These are phyloP conservation scores for Parathielavia hyrcaniae DNA, from an alignment of 495 filamentous ascomycete species.

Conservation along the genomic window DNA sequence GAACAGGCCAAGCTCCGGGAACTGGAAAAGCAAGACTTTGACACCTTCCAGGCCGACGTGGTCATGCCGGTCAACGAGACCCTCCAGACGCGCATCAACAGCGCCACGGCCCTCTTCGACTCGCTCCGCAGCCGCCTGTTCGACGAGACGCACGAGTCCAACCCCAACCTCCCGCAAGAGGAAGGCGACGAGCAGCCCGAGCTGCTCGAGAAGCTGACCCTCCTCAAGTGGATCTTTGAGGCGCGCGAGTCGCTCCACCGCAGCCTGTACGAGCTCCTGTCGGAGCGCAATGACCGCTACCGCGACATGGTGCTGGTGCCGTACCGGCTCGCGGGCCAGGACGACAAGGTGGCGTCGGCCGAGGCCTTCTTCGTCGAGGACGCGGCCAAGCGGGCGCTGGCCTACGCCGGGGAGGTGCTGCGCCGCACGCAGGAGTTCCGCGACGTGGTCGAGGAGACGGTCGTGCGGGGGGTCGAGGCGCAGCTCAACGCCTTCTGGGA, in stretches of 20 bases:
- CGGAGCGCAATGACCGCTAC: constrained; percentile 79
- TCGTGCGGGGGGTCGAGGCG: constrained; percentile 78
- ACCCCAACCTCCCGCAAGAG: constrained; percentile 79
- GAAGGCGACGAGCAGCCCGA: constrained; percentile 95
- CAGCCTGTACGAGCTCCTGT: constrained; percentile 74
- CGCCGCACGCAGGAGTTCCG: constrained; percentile 72
- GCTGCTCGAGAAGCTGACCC: constrained; percentile 84
- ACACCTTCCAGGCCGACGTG: constrained; percentile 66
- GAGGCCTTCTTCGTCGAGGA: constrained; percentile 77
- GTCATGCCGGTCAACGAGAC: constrained; percentile 71
- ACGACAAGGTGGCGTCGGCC: constrained; percentile 69
- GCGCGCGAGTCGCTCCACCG: constrained; percentile 79
- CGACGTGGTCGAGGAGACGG: constrained; percentile 75
- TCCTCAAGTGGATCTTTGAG: constrained; percentile 97
- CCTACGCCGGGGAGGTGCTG: constrained; percentile 59
- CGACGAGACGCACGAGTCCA: constrained; percentile 61
- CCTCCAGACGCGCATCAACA: constrained; percentile 56
- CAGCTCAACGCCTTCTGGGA: constrained; percentile 96
- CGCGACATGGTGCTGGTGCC: constrained; percentile 72
- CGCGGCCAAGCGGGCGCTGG: constrained; percentile 56
- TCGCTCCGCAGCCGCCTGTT: constrained; percentile 65
- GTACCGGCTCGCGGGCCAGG: constrained; percentile 57
- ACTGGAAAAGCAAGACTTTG: constrained; percentile 63
- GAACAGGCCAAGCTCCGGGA: constrained; percentile 59
- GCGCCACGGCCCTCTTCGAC: constrained; percentile 61